A percentile compares a stretch with the other conserved stretches of the same genome.
Conservation (phyloP, 257 asterid genomes). For the Petrea volubilis region DNA sequence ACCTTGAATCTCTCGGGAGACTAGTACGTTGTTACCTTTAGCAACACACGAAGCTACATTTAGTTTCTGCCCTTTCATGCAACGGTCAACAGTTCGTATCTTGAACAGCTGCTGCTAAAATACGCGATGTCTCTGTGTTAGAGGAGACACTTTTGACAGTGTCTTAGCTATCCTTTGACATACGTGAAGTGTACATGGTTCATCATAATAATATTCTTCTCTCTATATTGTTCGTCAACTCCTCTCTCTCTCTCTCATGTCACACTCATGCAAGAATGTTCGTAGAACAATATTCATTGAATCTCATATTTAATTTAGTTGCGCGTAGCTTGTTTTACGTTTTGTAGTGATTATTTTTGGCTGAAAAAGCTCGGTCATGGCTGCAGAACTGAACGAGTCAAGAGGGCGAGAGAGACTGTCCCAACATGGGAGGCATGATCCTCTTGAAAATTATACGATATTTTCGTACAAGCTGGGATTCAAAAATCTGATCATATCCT, state of each 20-base stretch:
- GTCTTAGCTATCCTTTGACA: slow-evolving; percentile 35
- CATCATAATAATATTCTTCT: slow-evolving; percentile 13
- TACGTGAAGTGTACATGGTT: slow-evolving; percentile 29
- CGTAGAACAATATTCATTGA: slow-evolving; percentile 17
- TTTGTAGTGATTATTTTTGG: slow-evolving; percentile 10
- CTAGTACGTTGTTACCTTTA: slow-evolving; percentile 11
- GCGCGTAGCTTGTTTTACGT: slow-evolving; percentile 6
- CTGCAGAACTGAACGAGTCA: slow-evolving; percentile 51
- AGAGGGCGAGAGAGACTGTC: slow-evolving; percentile 25
- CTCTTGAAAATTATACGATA: neutral
- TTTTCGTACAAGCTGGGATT: slow-evolving; percentile 6
- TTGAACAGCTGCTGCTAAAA: slow-evolving; percentile 21
- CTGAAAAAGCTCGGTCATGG: slow-evolving; percentile 27
- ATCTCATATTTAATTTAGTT: slow-evolving; percentile 17
- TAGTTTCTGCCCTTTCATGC: slow-evolving; percentile 32
- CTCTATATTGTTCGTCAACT: slow-evolving; percentile 15
- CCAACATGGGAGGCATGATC: slow-evolving; percentile 45
- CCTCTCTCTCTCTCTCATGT: slow-evolving; percentile 24
- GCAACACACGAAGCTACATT: slow-evolving; percentile 15
- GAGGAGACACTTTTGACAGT: slow-evolving; percentile 50
- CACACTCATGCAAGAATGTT: slow-evolving; percentile 22
- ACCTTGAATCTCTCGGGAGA: slow-evolving; percentile 13
- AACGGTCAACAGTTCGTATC: slow-evolving; percentile 39
- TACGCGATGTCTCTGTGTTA: slow-evolving; percentile 35
- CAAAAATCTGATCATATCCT: neutral